Base-by-base conservation (phyloP, 768 basidiomycete genomes). In the Tricholoma matsutake region DNA sequence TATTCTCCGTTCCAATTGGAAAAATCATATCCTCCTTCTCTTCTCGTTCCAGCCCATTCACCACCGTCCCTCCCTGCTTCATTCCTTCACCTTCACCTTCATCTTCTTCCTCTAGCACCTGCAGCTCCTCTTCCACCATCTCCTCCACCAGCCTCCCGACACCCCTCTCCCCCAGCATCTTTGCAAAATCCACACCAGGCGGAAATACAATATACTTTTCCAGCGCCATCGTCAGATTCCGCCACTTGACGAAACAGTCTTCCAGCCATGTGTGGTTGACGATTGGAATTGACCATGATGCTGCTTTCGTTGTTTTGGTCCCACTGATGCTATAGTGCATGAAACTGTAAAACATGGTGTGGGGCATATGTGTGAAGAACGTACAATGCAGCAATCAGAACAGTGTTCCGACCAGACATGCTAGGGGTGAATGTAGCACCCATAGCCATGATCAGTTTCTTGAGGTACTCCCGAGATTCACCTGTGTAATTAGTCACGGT, bases 221-320 rank as follows among this genome's bases (percentile, higher is more conserved):
- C 16, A 79, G 72, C 0, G 82, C 86, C 11, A 84, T 81, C 0
- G 87, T 87, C 60, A 91, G 76, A 34, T 81, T 79, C 52, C 82
- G 81, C 94, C 95, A 97, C 56, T 86, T 80, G 20, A 86, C 74
- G 68, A 95, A 91, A 69, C 92, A 96, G 63, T 95, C 92, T 68
- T 97, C 95, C 3, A 97, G 79, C 93, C 94, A 97, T 0, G 82
- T 81, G 66, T 98, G 95, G 65, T 94, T 96, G 10, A 96, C 89
- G 60, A 95, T 79, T 0, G 93, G 88, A 62, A 96, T 89, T 0
- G 83, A 84, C 95, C 95, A 96, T 0, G 84, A 76, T 7, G 79
- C 76, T 0, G 94, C 92, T 67, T 90, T 91, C 6, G 75, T 74
- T 0, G 89, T 86, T 74, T 97, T 97, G 1, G 72, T 78, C 22